Evolutionary conservation across 2,329 filamentous ascomycete genomes (phyloP), one percentile per base, ranked within the genome.

Genomic region (Nothophaeocryptopus gaeumannii): DNA sequence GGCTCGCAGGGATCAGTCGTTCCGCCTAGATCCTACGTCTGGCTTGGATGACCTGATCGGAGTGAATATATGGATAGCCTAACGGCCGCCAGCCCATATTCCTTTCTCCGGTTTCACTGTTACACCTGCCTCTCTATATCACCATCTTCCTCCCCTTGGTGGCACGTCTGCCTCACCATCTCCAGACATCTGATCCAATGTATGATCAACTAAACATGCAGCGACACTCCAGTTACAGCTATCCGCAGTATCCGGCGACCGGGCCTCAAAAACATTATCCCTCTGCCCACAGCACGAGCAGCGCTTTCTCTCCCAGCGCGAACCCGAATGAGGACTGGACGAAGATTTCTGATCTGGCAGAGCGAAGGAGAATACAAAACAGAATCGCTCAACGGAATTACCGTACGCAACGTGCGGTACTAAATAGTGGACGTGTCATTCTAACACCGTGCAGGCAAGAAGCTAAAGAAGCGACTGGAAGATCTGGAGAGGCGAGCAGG

Each of bases 311-410:
- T 74, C 87, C 86, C 64, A 95, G 89, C 58, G 92, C 91, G 63
- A 95, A 95, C 70, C 88, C 92, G 47, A 91, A 96, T 67, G 92
- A 97, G 75, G 92, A 97, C 76, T 97, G 92, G 92, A 96, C 92
- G 68, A 95, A 96, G 82, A 96, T 97, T 70, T 95, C 92, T 50
- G 92, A 97, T 72, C 84, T 97, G 53, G 92, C 91, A 44, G 92
- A 97, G 75, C 85, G 93, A 67, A 80, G 91, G 65, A 83, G 91
- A 68, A 96, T 96, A 75, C 91, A 97, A 74, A 97, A 97, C 76
- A 85, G 92, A 62, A 96, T 97, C 78, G 92, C 92, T 61, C 92
- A 97, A 75, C 86, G 91, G 65, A 96, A 96, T 77, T 96, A 96
- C 76, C 90, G 90, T 95, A 49, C 37, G 50, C 34, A 13, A 15